Percentiles rank a stretch among this genome's conserved stretches.
Conservation (phyloP, 257 asterid genomes). For the Plantago major region DNA sequence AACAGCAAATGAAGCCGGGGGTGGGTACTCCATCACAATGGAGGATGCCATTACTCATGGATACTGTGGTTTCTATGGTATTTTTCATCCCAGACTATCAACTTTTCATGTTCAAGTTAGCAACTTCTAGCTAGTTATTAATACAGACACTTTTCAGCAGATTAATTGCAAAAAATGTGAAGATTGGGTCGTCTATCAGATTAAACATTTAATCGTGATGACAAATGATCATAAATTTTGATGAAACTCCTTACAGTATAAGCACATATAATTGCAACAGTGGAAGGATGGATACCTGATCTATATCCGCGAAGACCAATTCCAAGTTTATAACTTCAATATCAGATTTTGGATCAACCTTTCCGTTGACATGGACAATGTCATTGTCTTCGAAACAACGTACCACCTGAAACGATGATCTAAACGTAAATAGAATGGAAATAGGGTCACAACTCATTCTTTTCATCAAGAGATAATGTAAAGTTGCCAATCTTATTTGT, state of each 20-base stretch:
- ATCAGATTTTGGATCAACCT: constrained; percentile 91
- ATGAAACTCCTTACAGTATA: constrained; percentile 13
- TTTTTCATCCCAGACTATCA: no score
- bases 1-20: no score
- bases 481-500: no score
- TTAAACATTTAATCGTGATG: background rate
- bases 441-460: no score
- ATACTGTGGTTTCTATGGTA: no score
- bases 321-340: constrained; percentile 87
- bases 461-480: no score
- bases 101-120: no score
- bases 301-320: constrained; percentile 90
- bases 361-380: constrained; percentile 89
- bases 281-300: constrained; percentile 59
- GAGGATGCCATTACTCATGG: no score
- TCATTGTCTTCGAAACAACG: constrained; percentile 98
- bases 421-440: constrained; percentile 11
- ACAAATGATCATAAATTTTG: constrained; percentile 8
- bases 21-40: no score
- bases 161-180: background rate
- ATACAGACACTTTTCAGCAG: background rate
- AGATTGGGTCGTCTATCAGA: background rate
- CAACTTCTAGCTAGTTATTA: no score
- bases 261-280: constrained; percentile 13
- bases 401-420: constrained; percentile 54